Base-by-base conservation (phyloP, 768 basidiomycete species). In the Amanita inopinata region DNA sequence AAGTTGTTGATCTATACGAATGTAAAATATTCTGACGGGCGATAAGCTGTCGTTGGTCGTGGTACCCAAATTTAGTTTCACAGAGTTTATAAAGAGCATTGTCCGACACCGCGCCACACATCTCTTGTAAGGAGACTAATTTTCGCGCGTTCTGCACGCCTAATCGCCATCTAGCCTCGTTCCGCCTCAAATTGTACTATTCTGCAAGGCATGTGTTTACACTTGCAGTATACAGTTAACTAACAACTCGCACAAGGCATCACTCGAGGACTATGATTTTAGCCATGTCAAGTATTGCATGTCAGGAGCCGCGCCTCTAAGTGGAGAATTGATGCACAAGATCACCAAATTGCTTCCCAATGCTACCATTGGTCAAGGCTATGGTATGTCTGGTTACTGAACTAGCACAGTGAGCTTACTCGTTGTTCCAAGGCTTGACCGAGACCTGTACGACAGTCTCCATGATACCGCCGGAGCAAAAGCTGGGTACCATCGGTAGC, bases 291-390 rank as follows among this genome's bases (percentile, higher is more conserved):
- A 71, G 43, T 70, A 64, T 45, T 64, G 69, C 53, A 59, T 78
- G 43, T 75, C 64, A 38, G 80, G 80, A 28, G 80, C 78, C 12
- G 80, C 80, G 1, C 81, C 81, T 6, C 53, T 83, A 14, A 75
- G 75, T 3, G 70, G 70, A 9, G 76, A 78, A 33, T 62, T 81
- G 8, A 65, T 74, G 58, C 42, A 58, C 19, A 56, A 64, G 43
- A 27, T 79, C 32, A 52, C 59, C n/a, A 53, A 65, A 36, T 45
- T 78, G 6, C 53, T 80, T 11, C 78, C 79, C 1, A 74, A 79
- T 43, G 75, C 76, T 7, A 58, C 57, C n/a, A 72, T 81, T 35
- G 78, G 78, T 6, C 80, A 81, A 59, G 80, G 74, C 42, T 81
- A 76, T 56, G 78, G 78, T 74, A 18, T 2, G 59, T 49, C 28